phyloP scores from a whole-genome alignment of 208 protist species.

The Leishmania lainsoni region DNA sequence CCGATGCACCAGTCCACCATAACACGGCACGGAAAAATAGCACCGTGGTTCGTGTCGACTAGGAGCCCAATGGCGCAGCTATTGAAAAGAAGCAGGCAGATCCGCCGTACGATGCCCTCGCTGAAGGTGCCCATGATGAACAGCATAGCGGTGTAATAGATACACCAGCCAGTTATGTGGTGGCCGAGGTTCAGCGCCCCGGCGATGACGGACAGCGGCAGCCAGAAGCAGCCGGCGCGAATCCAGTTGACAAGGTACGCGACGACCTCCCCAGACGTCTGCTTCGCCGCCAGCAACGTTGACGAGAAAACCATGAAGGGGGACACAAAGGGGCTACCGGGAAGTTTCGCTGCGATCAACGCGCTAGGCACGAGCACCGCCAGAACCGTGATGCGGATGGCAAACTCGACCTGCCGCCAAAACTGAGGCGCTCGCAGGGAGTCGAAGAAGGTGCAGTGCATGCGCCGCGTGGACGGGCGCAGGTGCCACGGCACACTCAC shows the following conservation, averaged over 20 bases:
- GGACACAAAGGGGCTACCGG: slow-evolving; percentile 67
- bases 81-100: slow-evolving; percentile 91
- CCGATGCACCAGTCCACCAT: slow-evolving; percentile 91
- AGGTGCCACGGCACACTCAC: slow-evolving; percentile 78
- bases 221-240: slow-evolving; percentile 75
- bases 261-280: slow-evolving; percentile 72
- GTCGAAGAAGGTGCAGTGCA: slow-evolving; percentile 65
- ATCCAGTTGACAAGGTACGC: slow-evolving; percentile 76
- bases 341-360: slow-evolving; percentile 59
- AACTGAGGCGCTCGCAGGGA: slow-evolving; percentile 65
- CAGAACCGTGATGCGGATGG: slow-evolving; percentile 68
- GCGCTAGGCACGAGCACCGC: slow-evolving; percentile 62
- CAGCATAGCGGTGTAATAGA: slow-evolving; percentile 77
- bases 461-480: slow-evolving; percentile 28
- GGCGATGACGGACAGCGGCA: slow-evolving; percentile 74
- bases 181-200: slow-evolving; percentile 58
- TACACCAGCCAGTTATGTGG: slow-evolving; percentile 66
- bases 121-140: slow-evolving; percentile 86
- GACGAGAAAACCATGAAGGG: slow-evolving; percentile 67
- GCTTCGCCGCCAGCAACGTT: slow-evolving; percentile 65
- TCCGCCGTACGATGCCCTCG: slow-evolving; percentile 68
- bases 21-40: slow-evolving; percentile 68
- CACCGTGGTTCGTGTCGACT: slow-evolving; percentile 27
- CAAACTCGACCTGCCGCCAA: slow-evolving; percentile 83
- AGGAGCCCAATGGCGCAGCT: slow-evolving; percentile 78